These are phyloP conservation scores for Lecanicillium sp. DNA, from an alignment of 2,329 filamentous ascomycete genomes.

Conservation along the genomic window DNA sequence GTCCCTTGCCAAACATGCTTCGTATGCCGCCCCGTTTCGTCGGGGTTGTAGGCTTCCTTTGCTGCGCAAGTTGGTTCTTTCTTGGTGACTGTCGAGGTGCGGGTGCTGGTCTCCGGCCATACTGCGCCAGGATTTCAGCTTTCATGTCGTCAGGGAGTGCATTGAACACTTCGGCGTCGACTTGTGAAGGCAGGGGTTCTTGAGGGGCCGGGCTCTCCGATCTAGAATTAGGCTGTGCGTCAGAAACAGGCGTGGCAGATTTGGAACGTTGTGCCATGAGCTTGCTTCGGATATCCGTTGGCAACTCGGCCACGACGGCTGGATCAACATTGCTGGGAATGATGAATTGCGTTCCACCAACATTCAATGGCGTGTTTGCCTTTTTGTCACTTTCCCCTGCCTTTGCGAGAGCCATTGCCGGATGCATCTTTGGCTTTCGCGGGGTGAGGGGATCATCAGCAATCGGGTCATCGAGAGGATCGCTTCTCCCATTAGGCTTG, in stretches of 20 bases:
- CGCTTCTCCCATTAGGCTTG: constrained; percentile 20
- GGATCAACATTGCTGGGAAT: constrained; percentile 79
- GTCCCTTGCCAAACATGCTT: constrained; percentile 33
- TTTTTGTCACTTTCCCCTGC: constrained; percentile 42
- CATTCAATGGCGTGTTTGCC: constrained; percentile 64
- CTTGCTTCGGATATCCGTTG: constrained; percentile 71
- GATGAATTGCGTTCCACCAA: constrained; percentile 84
- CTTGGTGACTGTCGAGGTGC: constrained; percentile 44
- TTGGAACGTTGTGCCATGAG: constrained; percentile 52
- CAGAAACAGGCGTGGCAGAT: constrained; percentile 13
- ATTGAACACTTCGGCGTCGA: constrained; percentile 78
- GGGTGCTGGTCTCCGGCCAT: constrained; percentile 36
- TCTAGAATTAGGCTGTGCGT: constrained; percentile 21
- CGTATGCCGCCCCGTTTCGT: constrained; percentile 52
- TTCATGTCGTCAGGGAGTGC: constrained; percentile 82
- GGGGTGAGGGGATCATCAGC: constrained; percentile 46
- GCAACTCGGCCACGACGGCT: constrained; percentile 74
- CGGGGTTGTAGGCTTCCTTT: constrained; percentile 50
- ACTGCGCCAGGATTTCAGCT: constrained; percentile 71
- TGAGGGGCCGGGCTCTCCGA: constrained; percentile 32
- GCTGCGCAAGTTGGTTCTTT: constrained; percentile 44
- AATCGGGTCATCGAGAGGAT: constrained; percentile 41
- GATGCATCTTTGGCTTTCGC: constrained; percentile 44
- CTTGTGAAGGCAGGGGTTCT: constrained; percentile 58
- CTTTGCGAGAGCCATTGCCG: constrained; percentile 43